Evolutionary conservation across 2,329 filamentous ascomycete species (phyloP).

Genomic region (Ceratocystis destructans): DNA sequence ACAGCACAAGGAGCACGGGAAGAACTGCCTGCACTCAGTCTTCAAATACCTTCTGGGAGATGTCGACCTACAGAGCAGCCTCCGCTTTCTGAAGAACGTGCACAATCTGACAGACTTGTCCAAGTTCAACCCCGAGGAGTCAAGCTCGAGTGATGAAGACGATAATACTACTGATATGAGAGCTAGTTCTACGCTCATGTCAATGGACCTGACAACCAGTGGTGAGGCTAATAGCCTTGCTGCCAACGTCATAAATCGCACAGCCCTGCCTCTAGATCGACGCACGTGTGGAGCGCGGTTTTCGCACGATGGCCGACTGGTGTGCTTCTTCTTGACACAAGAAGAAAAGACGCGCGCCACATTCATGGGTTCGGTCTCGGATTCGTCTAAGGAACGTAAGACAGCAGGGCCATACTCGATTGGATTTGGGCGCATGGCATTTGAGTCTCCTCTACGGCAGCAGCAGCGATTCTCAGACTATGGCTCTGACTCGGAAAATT

Average conservation of each 20-base stretch:
- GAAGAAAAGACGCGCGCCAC: constrained; percentile 44
- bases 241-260: constrained; percentile 20
- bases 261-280: constrained; percentile 42
- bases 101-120: constrained; percentile 39
- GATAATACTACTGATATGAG: constrained; percentile 50
- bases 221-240: constrained; percentile 38
- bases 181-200: constrained; percentile 45
- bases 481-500: constrained; percentile 36
- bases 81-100: constrained; percentile 49
- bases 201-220: constrained; percentile 45
- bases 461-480: constrained; percentile 37
- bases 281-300: constrained; percentile 48
- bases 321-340: constrained; percentile 57
- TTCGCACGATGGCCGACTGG: constrained; percentile 46
- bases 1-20: constrained; percentile 41
- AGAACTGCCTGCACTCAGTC: constrained; percentile 48
- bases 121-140: constrained; percentile 47
- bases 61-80: constrained; percentile 45
- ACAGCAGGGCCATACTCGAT: constrained; percentile 41
- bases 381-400: constrained; percentile 31
- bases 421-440: constrained; percentile 41
- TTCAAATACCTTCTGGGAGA: constrained; percentile 52
- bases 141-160: constrained; percentile 70
- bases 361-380: constrained; percentile 23
- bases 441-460: constrained; percentile 37